These are phyloP conservation scores for Diplocarpon mali DNA, from an alignment of 2,329 filamentous ascomycete genomes.

Conservation along the genomic window DNA sequence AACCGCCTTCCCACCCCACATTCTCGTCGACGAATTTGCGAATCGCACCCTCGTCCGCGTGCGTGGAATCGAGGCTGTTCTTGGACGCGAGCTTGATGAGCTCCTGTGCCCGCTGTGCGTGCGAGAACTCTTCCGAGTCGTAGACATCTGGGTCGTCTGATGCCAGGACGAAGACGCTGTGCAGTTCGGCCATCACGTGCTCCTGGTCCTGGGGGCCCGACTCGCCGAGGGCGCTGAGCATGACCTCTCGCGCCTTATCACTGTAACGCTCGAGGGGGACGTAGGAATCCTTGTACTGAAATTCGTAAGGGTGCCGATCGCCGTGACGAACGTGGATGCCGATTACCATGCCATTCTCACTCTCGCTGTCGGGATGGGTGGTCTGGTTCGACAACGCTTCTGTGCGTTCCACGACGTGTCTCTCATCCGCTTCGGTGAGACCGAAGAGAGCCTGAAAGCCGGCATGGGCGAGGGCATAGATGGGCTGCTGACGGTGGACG, in stretches of 20 bases:
- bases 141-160: slow-evolving; percentile 76
- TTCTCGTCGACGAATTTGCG: slow-evolving; percentile 62
- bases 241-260: slow-evolving; percentile 44
- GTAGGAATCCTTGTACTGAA: slow-evolving; percentile 66
- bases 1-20: slow-evolving; percentile 81
- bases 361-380: slow-evolving; percentile 30
- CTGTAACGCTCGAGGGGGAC: slow-evolving; percentile 62
- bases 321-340: slow-evolving; percentile 74
- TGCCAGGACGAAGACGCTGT: slow-evolving; percentile 50
- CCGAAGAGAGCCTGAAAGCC: slow-evolving; percentile 68
- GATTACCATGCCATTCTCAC: slow-evolving; percentile 42
- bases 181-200: slow-evolving; percentile 29
- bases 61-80: slow-evolving; percentile 31
- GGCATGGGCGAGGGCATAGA: slow-evolving; percentile 55
- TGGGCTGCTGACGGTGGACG: slow-evolving; percentile 42
- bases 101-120: slow-evolving; percentile 55
- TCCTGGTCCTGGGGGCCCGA: slow-evolving; percentile 26
- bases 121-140: slow-evolving; percentile 49
- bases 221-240: slow-evolving; percentile 38
- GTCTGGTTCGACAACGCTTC: slow-evolving; percentile 41
- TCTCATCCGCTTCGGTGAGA: slow-evolving; percentile 53
- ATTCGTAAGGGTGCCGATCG: slow-evolving; percentile 66
- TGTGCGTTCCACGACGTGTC: slow-evolving; percentile 51
- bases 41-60: slow-evolving; percentile 33
- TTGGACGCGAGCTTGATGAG: slow-evolving; percentile 67